Evolutionary conservation across 805 yeast species (phyloP), one percentile per base, ranked within the genome.

Genomic region (Teunomyces kruisii): DNA sequence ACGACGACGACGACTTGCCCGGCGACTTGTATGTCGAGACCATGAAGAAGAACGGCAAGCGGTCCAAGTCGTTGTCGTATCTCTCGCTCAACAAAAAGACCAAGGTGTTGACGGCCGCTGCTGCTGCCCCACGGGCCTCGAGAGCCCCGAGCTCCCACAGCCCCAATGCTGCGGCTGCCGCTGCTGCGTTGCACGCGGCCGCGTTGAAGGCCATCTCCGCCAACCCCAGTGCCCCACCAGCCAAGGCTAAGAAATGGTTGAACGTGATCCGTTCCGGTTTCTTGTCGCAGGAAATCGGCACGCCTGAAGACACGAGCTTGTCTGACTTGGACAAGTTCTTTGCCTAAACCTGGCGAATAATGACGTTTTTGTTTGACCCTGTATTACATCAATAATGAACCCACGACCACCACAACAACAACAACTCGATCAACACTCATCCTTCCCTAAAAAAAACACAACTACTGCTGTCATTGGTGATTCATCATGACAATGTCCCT

Each of bases 121-220:
- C 90, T 9, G 89, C 88, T 19, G 88, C 92, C 28, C 94, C 94
- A 46, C 73, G 92, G 56, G 78, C 85, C 9, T 84, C 89, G n/a
- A 79, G 80, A 51, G 71, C 78, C 28, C 76, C 83, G 4, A 65
- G 78, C 43, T 72, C 80, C 6, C 81, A 77, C 48, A 70, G 81
- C 31, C 82, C 86, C 9, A 74, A 74, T 46, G 84, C 87, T 6
- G 86, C 86, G 8, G 86, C 86, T 10, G 86, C 87, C 1, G 87
- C 84, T 28, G 87, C 89, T 32, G 88, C 87, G 17, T 70, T 84
- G 42, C 85, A 84, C 51, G 85, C 84, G 12, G 84, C 86, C 39
- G 83, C 85, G 1, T 60, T 82, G 30, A 76, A 76, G 58, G 78
- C 78, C 41, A 63, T 81, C 54, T 65, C 67, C 39, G 50, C 44